Evolutionary conservation across 2,329 filamentous ascomycete species (phyloP).

Genomic region (Daldinia eschscholtzii): DNA sequence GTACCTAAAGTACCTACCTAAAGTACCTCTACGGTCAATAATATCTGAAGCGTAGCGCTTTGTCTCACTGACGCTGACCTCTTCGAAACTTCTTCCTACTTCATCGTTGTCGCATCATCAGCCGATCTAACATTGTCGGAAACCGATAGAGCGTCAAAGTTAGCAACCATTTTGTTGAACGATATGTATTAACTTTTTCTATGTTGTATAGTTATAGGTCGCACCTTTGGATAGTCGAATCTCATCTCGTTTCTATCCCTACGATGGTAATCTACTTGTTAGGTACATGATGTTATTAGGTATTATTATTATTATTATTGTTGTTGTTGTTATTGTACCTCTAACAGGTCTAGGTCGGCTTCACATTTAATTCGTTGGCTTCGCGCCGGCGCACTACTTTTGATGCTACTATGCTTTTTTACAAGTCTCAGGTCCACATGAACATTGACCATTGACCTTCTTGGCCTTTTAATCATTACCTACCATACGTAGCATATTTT

Average conservation of each 20-base stretch:
- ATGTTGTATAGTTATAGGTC: not conserved
- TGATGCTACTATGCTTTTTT: conserved; percentile 5
- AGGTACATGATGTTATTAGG: not conserved
- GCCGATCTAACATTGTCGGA: conserved; percentile 55
- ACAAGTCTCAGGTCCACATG: conserved; percentile 18
- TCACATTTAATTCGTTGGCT: conserved; percentile 25
- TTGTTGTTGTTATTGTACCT: conserved; percentile 5
- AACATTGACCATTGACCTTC: conserved; percentile 7
- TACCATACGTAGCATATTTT: not conserved
- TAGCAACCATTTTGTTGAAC: not conserved
- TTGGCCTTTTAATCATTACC: not conserved
- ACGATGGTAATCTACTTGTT: not conserved
- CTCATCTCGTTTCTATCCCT: not conserved
- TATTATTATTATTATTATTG: not conserved
- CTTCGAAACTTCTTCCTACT: conserved; percentile 47
- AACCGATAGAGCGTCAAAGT: conserved; percentile 31
- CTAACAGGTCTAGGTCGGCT: not conserved
- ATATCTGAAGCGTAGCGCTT: conserved; percentile 35
- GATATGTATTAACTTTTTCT: too few species aligned
- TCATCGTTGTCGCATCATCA: conserved; percentile 54
- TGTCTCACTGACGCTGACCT: conserved; percentile 45
- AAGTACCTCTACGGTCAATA: conserved; percentile 9
- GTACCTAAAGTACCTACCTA: not conserved
- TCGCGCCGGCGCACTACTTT: conserved; percentile 29
- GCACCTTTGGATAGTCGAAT: not conserved